Evolutionary conservation across 2,329 filamentous ascomycete species (phyloP).

Genomic region (Cyanodermella asteris): DNA sequence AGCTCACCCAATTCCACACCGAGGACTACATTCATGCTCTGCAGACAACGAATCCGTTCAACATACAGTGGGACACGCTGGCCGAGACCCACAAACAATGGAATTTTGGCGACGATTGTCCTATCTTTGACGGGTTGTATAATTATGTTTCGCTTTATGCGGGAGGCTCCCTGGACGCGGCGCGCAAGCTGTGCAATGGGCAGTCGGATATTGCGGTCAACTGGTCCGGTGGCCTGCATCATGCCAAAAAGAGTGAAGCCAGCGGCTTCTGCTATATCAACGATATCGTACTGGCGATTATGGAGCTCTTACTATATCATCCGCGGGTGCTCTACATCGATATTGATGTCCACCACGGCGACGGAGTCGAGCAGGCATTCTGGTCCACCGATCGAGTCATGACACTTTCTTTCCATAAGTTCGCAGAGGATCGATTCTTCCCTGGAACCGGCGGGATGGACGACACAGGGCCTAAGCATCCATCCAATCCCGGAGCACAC

Average conservation of each 20-base stretch:
- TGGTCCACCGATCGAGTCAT: constrained; percentile 76
- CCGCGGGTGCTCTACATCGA: constrained; percentile 85
- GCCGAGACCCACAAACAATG: constrained; percentile 24
- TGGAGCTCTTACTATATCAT: constrained; percentile 63
- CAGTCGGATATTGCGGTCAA: constrained; percentile 93
- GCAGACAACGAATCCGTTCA: constrained; percentile 3
- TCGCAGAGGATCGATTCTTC: constrained; percentile 67
- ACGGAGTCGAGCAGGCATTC: constrained; percentile 80
- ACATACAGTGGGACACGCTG: constrained; percentile 20
- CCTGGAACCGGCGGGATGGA: constrained; percentile 75
- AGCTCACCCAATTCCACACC: constrained; percentile 71
- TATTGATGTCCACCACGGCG: constrained; percentile 80
- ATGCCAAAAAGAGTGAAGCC: constrained; percentile 84
- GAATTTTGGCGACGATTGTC: constrained; percentile 86
- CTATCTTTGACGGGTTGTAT: constrained; percentile 86
- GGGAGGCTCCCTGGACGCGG: constrained; percentile 75
- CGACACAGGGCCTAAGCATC: constrained; percentile 62
- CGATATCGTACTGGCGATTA: constrained; percentile 84
- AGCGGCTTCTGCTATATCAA: constrained; percentile 98
- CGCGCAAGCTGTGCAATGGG: constrained; percentile 63
- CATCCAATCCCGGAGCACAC: constrained; percentile 69
- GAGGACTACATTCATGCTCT: constrained; percentile 83
- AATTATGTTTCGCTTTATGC: constrained; percentile 89
- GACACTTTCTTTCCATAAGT: constrained; percentile 93
- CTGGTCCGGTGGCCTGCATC: constrained; percentile 90